Evolutionary conservation across 371 early-diverging fungal species (phyloP).

Genomic region (Actinomortierella wolfii): DNA sequence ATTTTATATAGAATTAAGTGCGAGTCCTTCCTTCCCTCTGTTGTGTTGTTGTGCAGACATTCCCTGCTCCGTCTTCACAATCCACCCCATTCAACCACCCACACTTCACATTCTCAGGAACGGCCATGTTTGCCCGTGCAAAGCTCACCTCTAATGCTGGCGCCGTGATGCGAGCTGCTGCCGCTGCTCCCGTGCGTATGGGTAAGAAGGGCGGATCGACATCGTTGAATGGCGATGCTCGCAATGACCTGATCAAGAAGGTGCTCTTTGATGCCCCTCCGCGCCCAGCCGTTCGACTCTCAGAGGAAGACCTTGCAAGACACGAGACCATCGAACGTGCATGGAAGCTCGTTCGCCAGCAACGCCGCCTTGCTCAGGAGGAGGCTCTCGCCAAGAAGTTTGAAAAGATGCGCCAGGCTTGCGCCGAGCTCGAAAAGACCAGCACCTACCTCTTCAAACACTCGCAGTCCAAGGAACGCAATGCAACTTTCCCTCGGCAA

Average conservation of each 20-base stretch:
- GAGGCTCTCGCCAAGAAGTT: constrained; percentile 71
- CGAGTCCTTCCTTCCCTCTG: too few relatives aligned
- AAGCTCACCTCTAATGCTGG: constrained; percentile 16
- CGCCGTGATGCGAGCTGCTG: constrained; percentile 16
- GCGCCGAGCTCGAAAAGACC: constrained; percentile 71
- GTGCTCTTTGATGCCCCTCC: constrained; percentile 70
- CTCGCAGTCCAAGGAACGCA: constrained; percentile 67
- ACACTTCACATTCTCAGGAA: too few relatives aligned
- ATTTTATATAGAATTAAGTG: too few relatives aligned
- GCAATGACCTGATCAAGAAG: constrained; percentile 76
- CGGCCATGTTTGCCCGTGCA: too few relatives aligned
- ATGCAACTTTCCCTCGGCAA: constrained; percentile 73
- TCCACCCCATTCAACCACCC: too few relatives aligned
- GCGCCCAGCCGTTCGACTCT: constrained; percentile 48
- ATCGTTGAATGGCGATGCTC: constrained; percentile 57
- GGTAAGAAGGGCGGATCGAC: constrained; percentile 33
- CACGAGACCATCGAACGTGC: constrained; percentile 82
- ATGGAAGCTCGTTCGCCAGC: constrained; percentile 68
- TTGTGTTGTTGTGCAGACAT: too few relatives aligned
- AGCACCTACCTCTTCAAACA: constrained; percentile 68
- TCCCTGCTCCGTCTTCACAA: too few relatives aligned
- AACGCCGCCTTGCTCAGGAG: constrained; percentile 61
- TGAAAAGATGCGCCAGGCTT: constrained; percentile 71
- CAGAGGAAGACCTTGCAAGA: constrained; percentile 59
- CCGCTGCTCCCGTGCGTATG: background rate